These are phyloP conservation scores for Aspergillus steynii DNA, from an alignment of 495 filamentous ascomycete genomes.

Conservation along the genomic window DNA sequence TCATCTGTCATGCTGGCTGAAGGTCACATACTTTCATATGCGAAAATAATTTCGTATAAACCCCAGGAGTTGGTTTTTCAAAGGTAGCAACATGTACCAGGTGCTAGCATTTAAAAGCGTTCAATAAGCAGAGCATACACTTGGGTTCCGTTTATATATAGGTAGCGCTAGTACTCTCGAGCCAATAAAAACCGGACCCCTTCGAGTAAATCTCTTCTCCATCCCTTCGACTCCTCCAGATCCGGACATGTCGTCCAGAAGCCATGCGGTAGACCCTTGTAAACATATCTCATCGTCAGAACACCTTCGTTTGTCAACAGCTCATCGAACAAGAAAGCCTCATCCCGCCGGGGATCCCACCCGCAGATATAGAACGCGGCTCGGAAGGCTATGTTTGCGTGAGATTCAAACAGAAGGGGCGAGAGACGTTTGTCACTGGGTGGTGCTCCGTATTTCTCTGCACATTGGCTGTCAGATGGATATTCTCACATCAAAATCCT, in stretches of 20 bases:
- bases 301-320: constrained; percentile 37
- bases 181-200: constrained; percentile 8
- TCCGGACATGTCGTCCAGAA: constrained; percentile 36
- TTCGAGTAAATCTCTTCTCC: constrained; percentile 14
- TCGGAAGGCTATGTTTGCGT: constrained; percentile 13
- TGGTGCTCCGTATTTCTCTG: constrained; percentile 17
- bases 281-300: constrained; percentile 36
- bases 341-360: constrained; percentile 40
- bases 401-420: constrained; percentile 17
- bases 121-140: no score
- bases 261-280: constrained; percentile 45
- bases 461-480: not conserved
- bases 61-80: no score
- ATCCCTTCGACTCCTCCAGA: constrained; percentile 13
- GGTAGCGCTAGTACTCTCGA: no score
- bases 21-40: no score
- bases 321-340: constrained; percentile 41
- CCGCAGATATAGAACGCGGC: constrained; percentile 42
- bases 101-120: no score
- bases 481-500: not conserved
- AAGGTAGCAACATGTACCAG: no score
- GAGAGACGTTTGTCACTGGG: constrained; percentile 19
- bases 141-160: no score
- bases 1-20: no score
- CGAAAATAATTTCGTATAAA: no score